phyloP scores from a whole-genome alignment of 768 basidiomycete species.

The Hypholoma sublateritium region DNA sequence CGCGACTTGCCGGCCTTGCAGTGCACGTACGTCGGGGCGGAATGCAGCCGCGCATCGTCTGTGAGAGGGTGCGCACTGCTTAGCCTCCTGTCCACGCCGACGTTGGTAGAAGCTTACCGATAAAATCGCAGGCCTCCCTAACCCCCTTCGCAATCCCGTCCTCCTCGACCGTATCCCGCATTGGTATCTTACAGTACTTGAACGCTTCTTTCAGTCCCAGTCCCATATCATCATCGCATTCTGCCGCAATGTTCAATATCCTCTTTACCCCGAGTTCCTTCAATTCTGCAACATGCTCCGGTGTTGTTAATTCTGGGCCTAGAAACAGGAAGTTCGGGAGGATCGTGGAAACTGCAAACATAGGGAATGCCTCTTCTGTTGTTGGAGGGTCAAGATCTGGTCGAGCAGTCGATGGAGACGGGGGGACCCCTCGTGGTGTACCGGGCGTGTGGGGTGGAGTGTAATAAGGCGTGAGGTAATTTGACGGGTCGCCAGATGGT shows the following conservation, averaged over 20 bases:
- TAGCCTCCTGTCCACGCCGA: not conserved
- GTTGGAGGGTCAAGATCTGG: constrained; percentile 62
- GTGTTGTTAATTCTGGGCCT: constrained; percentile 80
- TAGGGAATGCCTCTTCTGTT: constrained; percentile 58
- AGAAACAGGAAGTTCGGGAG: constrained; percentile 89
- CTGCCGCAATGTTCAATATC: constrained; percentile 88
- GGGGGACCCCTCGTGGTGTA: constrained; percentile 47
- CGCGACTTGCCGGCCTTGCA: constrained; percentile 96
- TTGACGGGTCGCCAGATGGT: constrained; percentile 31
- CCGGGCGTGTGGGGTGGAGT: constrained; percentile 55
- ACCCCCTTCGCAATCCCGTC: constrained; percentile 82
- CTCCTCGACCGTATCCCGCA: constrained; percentile 96
- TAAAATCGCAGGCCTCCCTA: constrained; percentile 79
- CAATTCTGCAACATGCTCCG: constrained; percentile 76
- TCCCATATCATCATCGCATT: constrained; percentile 85
- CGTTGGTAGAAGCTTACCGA: constrained; percentile 57
- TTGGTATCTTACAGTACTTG: constrained; percentile 83
- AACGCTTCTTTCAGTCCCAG: constrained; percentile 67
- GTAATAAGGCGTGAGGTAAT: constrained; percentile 49
- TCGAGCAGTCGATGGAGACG: constrained; percentile 64
- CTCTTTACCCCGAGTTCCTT: constrained; percentile 76
- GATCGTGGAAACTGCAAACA: constrained; percentile 87
- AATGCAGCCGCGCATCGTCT: constrained; percentile 93
- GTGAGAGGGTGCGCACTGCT: no score
- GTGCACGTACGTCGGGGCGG: constrained; percentile 90